Percentiles rank a stretch among this genome's conserved stretches.
These are phyloP conservation scores for Oryza nivara DNA, from an alignment of 176 grass and related monocot species.

Conservation along the genomic window DNA sequence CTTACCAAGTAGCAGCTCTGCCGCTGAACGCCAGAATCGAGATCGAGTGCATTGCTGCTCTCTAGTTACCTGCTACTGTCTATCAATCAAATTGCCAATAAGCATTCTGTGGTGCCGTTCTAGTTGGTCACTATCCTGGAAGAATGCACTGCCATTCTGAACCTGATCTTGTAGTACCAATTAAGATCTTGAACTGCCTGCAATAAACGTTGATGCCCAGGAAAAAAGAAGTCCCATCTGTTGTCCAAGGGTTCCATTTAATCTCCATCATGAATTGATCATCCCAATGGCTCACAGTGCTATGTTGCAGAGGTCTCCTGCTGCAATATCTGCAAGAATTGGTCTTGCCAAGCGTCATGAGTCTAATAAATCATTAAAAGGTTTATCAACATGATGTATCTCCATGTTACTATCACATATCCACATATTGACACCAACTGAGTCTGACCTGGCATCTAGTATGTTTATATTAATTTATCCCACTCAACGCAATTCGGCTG, in stretches of 20 bases:
- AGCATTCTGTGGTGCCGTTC: slow-evolving; percentile 36
- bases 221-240: not conserved
- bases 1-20: slow-evolving; percentile 91
- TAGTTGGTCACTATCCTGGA: slow-evolving; percentile 6
- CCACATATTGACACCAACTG: no score
- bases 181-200: slow-evolving; percentile 12
- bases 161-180: slow-evolving; percentile 1
- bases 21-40: slow-evolving; percentile 92
- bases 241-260: not conserved
- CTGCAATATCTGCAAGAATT: no score
- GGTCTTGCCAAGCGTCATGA: no score
- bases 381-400: no score
- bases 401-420: no score
- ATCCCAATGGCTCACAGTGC: not conserved
- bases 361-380: no score
- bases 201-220: slow-evolving; percentile 12
- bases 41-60: slow-evolving; percentile 87
- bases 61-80: slow-evolving; percentile 39
- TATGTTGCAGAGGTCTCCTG: no score
- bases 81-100: slow-evolving; percentile 25
- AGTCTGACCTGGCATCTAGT: no score
- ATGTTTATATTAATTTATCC: no score
- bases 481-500: no score
- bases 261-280: not conserved
- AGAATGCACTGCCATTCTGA: not conserved